phyloP scores from a whole-genome alignment of 371 early-diverging fungal species.

The Blastocladiella emersonii region DNA sequence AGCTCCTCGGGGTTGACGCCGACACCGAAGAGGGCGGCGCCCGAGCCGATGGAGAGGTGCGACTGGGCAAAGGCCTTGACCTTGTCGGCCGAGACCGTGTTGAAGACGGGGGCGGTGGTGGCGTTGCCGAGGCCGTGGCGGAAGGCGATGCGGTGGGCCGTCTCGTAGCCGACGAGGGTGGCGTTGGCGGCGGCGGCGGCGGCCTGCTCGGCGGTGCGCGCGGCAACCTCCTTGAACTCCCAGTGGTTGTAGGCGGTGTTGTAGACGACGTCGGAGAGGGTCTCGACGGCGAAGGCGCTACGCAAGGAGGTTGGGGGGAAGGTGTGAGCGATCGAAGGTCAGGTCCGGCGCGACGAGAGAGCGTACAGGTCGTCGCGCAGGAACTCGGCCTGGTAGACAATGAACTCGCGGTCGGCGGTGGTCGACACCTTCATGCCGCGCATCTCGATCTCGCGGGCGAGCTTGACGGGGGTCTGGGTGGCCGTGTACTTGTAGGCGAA shows the following conservation, averaged over 20 bases:
- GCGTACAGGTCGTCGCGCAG: conserved; percentile 78
- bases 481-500: conserved; percentile 70
- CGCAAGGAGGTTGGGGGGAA: conserved; percentile 1
- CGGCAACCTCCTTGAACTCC: conserved; percentile 64
- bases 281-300: conserved; percentile 76
- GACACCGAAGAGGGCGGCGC: conserved; percentile 71
- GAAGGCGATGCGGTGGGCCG: conserved; percentile 81
- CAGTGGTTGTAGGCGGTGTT: conserved; percentile 71
- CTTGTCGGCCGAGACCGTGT: conserved; percentile 38
- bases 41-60: conserved; percentile 46
- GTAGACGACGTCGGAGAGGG: conserved; percentile 60
- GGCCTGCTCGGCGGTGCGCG: conserved; percentile 52
- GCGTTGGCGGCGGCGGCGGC: conserved; percentile 48
- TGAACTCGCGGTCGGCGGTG: conserved; percentile 64
- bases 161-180: conserved; percentile 53
- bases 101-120: conserved; percentile 54
- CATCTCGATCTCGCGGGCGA: conserved; percentile 82
- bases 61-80: conserved; percentile 58
- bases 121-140: conserved; percentile 91
- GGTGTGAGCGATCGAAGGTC: conserved; percentile 7
- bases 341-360: conserved; percentile 4
- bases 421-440: conserved; percentile 76
- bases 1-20: conserved; percentile 65
- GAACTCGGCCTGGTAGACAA: conserved; percentile 75
- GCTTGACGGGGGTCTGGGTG: conserved; percentile 73